phyloP scores from a whole-genome alignment of 805 yeast species.

The Ascoidea rubescens region DNA sequence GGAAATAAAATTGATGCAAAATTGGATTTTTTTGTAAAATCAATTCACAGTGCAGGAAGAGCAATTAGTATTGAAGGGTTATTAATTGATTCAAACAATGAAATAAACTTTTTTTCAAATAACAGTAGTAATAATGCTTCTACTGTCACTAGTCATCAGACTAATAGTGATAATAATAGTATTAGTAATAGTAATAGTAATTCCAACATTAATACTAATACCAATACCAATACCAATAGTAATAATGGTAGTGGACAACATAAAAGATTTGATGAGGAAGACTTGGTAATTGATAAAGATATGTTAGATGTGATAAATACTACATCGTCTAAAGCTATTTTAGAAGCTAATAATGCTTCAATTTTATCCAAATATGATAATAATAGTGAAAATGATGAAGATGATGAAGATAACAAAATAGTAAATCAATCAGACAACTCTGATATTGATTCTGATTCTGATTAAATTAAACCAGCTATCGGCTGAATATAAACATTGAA shows the following conservation, averaged over 20 bases:
- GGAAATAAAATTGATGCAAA: constrained; percentile 75
- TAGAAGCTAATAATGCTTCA: background rate
- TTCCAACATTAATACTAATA: no score
- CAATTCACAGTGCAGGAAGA: constrained; percentile 63
- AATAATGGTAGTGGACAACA: constrained; percentile 15
- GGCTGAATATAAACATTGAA: no score
- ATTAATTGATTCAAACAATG: constrained; percentile 43
- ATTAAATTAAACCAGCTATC: no score
- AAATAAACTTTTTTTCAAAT: constrained; percentile 17
- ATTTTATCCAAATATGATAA: background rate
- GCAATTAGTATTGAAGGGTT: constrained; percentile 87
- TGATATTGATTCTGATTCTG: background rate
- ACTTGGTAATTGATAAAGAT: no score
- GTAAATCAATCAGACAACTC: background rate
- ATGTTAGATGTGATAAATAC: no score
- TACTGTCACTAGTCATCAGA: no score
- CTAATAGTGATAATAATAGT: no score
- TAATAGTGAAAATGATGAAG: background rate
- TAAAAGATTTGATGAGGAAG: constrained; percentile 25
- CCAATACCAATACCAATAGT: no score
- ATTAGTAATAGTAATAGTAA: no score
- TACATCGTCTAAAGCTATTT: background rate
- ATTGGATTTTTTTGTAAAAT: constrained; percentile 58
- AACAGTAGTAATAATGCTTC: background rate
- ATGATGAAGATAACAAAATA: background rate